Conservation (phyloP, 2,329 filamentous ascomycete genomes). For the Neonectria faginata region DNA sequence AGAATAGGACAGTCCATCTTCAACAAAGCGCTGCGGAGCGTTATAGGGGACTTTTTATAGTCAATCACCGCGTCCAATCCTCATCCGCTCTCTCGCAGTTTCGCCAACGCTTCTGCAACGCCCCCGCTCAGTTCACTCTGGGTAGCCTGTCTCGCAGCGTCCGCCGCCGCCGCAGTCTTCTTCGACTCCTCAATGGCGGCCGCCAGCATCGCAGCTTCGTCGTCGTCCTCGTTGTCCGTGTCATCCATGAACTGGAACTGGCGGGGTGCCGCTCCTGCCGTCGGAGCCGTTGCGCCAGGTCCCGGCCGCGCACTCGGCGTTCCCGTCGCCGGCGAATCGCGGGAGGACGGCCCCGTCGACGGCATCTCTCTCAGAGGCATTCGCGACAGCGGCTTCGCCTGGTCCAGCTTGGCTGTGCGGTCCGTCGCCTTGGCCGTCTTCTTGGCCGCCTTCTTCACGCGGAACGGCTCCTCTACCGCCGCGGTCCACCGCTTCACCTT, state of each 20-base stretch:
- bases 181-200: slow-evolving; percentile 61
- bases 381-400: slow-evolving; percentile 55
- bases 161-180: slow-evolving; percentile 48
- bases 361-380: slow-evolving; percentile 57
- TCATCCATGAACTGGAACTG: slow-evolving; percentile 56
- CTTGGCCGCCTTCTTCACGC: slow-evolving; percentile 77
- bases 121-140: slow-evolving; percentile 62
- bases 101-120: slow-evolving; percentile 71
- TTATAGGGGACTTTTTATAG: neutral
- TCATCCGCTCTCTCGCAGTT: slow-evolving; percentile 59
- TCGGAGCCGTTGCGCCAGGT: slow-evolving; percentile 27
- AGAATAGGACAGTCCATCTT: neutral
- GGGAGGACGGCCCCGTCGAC: slow-evolving; percentile 34
- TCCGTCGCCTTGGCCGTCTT: slow-evolving; percentile 45
- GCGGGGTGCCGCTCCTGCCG: slow-evolving; percentile 30
- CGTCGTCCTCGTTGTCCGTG: slow-evolving; percentile 60
- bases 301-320: slow-evolving; percentile 18
- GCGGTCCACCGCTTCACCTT: slow-evolving; percentile 90
- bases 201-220: slow-evolving; percentile 62
- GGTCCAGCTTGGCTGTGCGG: slow-evolving; percentile 49
- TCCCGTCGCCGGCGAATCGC: slow-evolving; percentile 37
- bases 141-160: slow-evolving; percentile 39
- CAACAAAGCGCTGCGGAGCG: neutral
- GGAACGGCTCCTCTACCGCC: slow-evolving; percentile 86
- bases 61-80: too few relatives aligned